Percentiles rank a stretch among this genome's conserved stretches.
phyloP scores from a whole-genome alignment of 2,329 filamentous ascomycete species.

The Ophiocordyceps polyrhachis-furcata region DNA sequence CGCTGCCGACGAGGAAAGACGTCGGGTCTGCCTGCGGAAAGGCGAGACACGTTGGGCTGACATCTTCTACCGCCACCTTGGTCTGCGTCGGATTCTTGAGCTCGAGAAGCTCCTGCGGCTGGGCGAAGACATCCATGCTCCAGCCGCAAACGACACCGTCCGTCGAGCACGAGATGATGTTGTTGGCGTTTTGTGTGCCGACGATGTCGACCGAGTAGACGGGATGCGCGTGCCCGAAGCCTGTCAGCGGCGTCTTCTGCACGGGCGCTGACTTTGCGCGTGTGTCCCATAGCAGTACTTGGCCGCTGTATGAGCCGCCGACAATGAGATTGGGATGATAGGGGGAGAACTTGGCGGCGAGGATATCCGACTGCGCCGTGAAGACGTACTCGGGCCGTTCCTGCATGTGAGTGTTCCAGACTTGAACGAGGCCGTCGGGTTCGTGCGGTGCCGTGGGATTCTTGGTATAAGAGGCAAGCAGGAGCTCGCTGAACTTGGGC shows the following conservation, averaged over 20 bases:
- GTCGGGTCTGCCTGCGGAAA: constrained; percentile 93
- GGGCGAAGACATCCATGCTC: constrained; percentile 94
- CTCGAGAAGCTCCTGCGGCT: constrained; percentile 86
- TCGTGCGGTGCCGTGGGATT: constrained; percentile 90
- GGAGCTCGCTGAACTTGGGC: constrained; percentile 80
- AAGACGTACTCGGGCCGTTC: constrained; percentile 93
- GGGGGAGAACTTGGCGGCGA: constrained; percentile 94
- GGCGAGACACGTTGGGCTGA: constrained; percentile 83
- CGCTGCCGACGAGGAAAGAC: constrained; percentile 91
- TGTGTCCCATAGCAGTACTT: constrained; percentile 94
- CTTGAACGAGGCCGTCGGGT: constrained; percentile 79
- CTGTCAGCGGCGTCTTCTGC: constrained; percentile 88
- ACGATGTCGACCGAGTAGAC: constrained; percentile 93
- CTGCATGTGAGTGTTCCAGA: constrained; percentile 94
- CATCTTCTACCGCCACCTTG: constrained; percentile 63
- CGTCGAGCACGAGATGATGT: constrained; percentile 92
- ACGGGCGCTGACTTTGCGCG: constrained; percentile 76
- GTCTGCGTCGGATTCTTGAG: constrained; percentile 69
- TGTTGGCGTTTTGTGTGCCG: constrained; percentile 95
- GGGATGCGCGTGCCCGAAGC: constrained; percentile 87
- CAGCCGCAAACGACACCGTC: constrained; percentile 94
- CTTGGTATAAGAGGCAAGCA: constrained; percentile 92
- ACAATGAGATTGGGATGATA: constrained; percentile 95
- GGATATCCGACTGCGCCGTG: constrained; percentile 85
- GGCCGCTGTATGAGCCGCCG: constrained; percentile 88